Evolutionary conservation across 2,329 filamentous ascomycete species (phyloP).

Genomic region (Talaromyces piceae): DNA sequence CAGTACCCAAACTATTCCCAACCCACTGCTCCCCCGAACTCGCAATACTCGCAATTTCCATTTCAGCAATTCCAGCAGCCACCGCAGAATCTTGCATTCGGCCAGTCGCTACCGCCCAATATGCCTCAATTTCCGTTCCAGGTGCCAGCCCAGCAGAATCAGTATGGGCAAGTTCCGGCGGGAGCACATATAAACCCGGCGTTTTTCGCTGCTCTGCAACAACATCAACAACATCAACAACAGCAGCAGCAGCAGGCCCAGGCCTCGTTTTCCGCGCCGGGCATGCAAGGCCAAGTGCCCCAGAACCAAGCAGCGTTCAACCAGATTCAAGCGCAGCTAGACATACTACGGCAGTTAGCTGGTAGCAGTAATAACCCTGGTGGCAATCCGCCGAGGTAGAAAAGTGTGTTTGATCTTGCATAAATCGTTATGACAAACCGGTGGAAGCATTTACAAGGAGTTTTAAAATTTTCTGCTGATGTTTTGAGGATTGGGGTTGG

Average conservation of each 20-base stretch:
- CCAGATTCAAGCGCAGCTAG: conserved; percentile 36
- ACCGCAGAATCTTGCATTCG: conserved; percentile 12
- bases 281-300: conserved; percentile 14
- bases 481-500: background rate
- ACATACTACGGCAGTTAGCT: conserved; percentile 32
- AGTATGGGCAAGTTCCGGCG: conserved; percentile 31
- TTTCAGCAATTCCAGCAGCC: conserved; percentile 23
- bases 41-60: conserved; percentile 22
- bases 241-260: conserved; percentile 14
- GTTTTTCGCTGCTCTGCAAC: conserved; percentile 45
- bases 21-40: conserved; percentile 14
- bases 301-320: conserved; percentile 28
- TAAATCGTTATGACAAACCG: background rate
- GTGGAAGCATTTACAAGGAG: conserved; percentile 6
- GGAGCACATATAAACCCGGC: conserved; percentile 52
- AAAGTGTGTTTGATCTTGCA: background rate
- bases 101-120: conserved; percentile 19
- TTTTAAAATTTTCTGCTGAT: background rate
- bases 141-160: conserved; percentile 38
- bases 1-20: conserved; percentile 18
- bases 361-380: conserved; percentile 18
- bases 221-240: conserved; percentile 34
- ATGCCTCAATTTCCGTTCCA: conserved; percentile 30
- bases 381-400: background rate
- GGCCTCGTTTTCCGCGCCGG: background rate